phyloP scores from a whole-genome alignment of 108 stramenopile genomes.

The Cyclotella cryptica region DNA sequence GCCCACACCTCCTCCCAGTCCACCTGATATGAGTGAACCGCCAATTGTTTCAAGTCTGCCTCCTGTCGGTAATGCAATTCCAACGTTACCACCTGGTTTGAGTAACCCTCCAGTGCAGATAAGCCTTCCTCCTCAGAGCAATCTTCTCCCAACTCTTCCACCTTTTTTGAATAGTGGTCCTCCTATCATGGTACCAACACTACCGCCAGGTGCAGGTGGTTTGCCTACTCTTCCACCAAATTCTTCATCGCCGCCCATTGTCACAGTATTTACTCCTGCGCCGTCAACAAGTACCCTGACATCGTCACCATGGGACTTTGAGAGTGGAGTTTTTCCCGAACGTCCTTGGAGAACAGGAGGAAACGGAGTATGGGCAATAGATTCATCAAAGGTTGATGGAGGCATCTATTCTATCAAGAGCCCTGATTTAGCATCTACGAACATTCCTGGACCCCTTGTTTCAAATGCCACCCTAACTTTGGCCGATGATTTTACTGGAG shows the following conservation, averaged over 20 bases:
- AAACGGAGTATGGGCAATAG: constrained; percentile 38
- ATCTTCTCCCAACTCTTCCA: not conserved
- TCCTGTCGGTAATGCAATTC: not conserved
- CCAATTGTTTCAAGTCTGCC: not conserved
- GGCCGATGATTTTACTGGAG: constrained; percentile 27
- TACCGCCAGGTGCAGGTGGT: not conserved
- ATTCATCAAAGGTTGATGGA: constrained; percentile 11
- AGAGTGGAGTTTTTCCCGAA: constrained; percentile 34
- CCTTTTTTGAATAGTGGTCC: not conserved
- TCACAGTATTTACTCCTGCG: not conserved
- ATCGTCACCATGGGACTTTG: constrained; percentile 14
- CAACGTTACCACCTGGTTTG: not conserved
- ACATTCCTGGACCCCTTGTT: not conserved
- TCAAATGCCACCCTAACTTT: constrained; percentile 33
- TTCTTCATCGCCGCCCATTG: not conserved
- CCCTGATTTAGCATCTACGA: constrained; percentile 23
- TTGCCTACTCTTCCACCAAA: not conserved
- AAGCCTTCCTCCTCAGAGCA: not conserved
- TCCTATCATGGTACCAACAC: not conserved
- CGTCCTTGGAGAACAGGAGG: constrained; percentile 42
- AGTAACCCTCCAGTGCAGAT: not conserved
- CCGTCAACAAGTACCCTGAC: not conserved
- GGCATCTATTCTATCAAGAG: constrained; percentile 41
- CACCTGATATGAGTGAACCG: not conserved
- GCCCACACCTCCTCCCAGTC: not conserved